Evolutionary conservation across 148 eudicot genomes (phyloP).

Genomic region (Cornus suecica): DNA sequence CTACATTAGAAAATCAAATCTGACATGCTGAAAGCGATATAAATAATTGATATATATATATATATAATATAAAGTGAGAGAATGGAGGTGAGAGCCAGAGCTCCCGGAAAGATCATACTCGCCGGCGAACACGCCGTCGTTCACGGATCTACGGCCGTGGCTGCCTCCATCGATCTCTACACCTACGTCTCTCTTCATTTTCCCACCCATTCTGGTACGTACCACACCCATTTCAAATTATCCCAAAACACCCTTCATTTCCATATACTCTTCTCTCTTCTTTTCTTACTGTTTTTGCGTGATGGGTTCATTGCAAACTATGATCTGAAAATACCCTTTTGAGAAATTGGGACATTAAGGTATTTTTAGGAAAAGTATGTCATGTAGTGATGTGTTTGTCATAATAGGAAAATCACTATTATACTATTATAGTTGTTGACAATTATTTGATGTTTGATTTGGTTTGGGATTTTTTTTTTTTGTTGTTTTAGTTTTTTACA

Average conservation of each 20-base stretch:
- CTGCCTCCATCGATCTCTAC: conserved; percentile 81
- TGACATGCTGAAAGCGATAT: too few relatives aligned
- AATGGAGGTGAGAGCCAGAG: conserved; percentile 78
- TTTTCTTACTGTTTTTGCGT: neutral
- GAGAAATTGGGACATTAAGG: neutral
- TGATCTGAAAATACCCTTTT: neutral
- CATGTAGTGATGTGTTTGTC: too few relatives aligned
- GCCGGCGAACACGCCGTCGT: conserved; percentile 99
- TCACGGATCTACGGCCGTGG: conserved; percentile 88
- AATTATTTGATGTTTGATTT: neutral
- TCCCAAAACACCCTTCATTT: neutral
- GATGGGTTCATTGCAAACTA: neutral
- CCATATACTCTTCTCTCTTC: neutral
- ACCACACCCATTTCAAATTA: neutral
- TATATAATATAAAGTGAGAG: conserved; percentile 4
- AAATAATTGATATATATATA: too few relatives aligned
- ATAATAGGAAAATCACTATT: too few relatives aligned
- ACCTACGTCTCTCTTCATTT: conserved; percentile 61
- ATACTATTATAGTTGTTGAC: too few relatives aligned
- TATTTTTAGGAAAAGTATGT: too few relatives aligned
- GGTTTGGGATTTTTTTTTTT: neutral
- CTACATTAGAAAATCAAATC: too few relatives aligned
- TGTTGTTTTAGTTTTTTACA: neutral
- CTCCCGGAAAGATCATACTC: conserved; percentile 93
- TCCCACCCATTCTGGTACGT: conserved; percentile 47